A percentile compares a stretch with the other conserved stretches of the same genome.
These are phyloP conservation scores for Hypoxylon sp. DNA, from an alignment of 2,329 filamentous ascomycete genomes.

Conservation along the genomic window DNA sequence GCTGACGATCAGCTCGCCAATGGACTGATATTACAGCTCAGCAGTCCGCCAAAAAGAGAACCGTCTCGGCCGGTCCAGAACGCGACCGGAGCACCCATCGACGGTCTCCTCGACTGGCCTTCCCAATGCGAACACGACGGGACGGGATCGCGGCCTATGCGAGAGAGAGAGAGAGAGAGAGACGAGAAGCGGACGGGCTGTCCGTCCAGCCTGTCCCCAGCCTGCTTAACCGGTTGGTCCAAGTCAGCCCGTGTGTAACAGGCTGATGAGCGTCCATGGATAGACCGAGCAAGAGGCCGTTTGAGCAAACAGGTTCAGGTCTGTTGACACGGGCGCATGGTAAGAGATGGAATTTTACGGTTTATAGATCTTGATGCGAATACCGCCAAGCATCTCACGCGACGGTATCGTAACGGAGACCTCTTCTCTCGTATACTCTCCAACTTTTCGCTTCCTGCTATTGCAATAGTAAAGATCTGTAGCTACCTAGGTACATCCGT, in stretches of 20 bases:
- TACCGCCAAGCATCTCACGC: background rate
- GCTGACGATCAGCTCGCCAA: conserved; percentile 16
- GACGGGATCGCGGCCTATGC: conserved; percentile 10
- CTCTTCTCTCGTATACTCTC: background rate
- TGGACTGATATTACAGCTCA: conserved; percentile 14
- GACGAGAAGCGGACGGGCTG: conserved; percentile 29
- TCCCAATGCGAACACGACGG: conserved; percentile 16
- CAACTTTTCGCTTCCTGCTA: too few relatives aligned
- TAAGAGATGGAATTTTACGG: background rate
- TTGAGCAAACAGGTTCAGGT: background rate
- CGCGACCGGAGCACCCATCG: conserved; percentile 28
- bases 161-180: too few relatives aligned
- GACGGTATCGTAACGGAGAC: conserved; percentile 14
- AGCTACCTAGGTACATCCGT: too few relatives aligned
- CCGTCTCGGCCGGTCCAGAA: conserved; percentile 35
- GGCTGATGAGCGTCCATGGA: conserved; percentile 15
- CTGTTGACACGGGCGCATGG: background rate
- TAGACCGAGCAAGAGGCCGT: conserved; percentile 29
- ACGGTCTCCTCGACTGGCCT: conserved; percentile 23
- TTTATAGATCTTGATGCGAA: background rate
- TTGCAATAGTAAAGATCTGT: too few relatives aligned
- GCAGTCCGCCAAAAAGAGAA: conserved; percentile 18
- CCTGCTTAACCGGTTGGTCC: conserved; percentile 25
- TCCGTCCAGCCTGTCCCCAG: conserved; percentile 1
- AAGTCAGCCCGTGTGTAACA: conserved; percentile 26